These are phyloP conservation scores for Hypsizygus marmoreus DNA, from an alignment of 768 basidiomycete species.

Conservation along the genomic window DNA sequence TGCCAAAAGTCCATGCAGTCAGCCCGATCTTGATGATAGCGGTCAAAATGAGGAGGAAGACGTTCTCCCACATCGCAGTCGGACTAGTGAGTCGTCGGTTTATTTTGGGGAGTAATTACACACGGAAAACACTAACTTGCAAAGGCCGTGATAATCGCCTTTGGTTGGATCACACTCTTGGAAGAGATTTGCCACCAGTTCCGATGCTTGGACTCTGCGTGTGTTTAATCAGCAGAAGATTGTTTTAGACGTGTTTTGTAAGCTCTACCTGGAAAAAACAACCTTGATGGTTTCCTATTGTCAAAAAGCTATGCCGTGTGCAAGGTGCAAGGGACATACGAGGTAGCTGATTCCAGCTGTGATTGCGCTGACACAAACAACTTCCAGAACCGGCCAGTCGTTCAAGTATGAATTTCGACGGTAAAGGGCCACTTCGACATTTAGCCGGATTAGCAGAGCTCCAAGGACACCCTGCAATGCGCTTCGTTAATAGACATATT, in stretches of 20 bases:
- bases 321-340: conserved; percentile 33
- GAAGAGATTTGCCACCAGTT: conserved; percentile 82
- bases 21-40: conserved; percentile 60
- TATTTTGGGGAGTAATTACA: not conserved
- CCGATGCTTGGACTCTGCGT: conserved; percentile 68
- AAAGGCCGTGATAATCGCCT: conserved; percentile 73
- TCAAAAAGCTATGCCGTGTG: not conserved
- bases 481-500: conserved; percentile 3
- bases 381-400: conserved; percentile 68
- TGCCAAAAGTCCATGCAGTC: conserved; percentile 79
- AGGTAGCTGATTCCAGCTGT: conserved; percentile 75
- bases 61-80: conserved; percentile 65
- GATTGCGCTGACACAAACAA: conserved; percentile 59
- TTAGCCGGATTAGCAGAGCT: conserved; percentile 64
- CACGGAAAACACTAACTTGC: conserved; percentile 57
- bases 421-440: conserved; percentile 64
- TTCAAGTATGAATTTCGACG: conserved; percentile 54
- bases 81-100: conserved; percentile 45
- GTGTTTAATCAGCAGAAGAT: conserved; percentile 2
- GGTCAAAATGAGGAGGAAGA: conserved; percentile 65
- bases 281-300: conserved; percentile 39
- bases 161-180: conserved; percentile 76
- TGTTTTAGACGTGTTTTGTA: not conserved
- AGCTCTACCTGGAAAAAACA: conserved; percentile 61
- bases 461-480: conserved; percentile 62